Evolutionary conservation across 352 stramenopile genomes (phyloP), one percentile per base, ranked within the genome.

Genomic region (Globisporangium solare): DNA sequence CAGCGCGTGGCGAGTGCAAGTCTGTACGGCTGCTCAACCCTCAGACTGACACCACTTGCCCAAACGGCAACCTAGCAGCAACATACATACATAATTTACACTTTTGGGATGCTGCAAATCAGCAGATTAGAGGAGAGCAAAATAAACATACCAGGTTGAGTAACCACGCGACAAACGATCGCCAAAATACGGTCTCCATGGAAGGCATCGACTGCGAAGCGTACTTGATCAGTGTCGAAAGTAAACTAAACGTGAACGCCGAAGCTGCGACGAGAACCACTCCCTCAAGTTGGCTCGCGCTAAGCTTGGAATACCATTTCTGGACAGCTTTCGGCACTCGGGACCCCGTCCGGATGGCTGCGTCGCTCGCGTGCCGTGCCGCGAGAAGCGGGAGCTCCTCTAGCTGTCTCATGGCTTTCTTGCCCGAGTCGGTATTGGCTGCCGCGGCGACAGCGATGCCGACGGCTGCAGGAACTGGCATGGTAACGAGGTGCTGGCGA

Each of bases 161-260:
- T 12, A 86, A 4, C 71, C 63, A 85, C 13, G 74, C 73, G 13
- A 83, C 68, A 39, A 80, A 56, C 6, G 72, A 81, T 14, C 74
- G 76, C 78, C 78, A 91, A 56, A 88, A 91, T 48, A 89, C 63
- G 18, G 64, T 77, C 57, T 91, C 78, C 57, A 86, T 77, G 14
- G 71, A 68, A 37, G 76, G 64, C 57, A 91, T 66, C n/a, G 70
- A 71, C 39, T 72, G 65, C 11, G 67, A 64, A 39, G 66, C 68
- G 37, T 73, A 76, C 58, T 88, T 86, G 64, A 83, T 67, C n/a
- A 87, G 64, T 14, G 67, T 72, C 21, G 76, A 73, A 52, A 88
- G 75, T 53, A 83, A 68, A 42, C 78, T 89, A 56, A 75, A 74
- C 43, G 79, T 67, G 53, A 89, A 67, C 14, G 78, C 76, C 35